These are phyloP conservation scores for Phytopythium sindhum DNA, from an alignment of 352 stramenopile genomes.

Conservation along the genomic window DNA sequence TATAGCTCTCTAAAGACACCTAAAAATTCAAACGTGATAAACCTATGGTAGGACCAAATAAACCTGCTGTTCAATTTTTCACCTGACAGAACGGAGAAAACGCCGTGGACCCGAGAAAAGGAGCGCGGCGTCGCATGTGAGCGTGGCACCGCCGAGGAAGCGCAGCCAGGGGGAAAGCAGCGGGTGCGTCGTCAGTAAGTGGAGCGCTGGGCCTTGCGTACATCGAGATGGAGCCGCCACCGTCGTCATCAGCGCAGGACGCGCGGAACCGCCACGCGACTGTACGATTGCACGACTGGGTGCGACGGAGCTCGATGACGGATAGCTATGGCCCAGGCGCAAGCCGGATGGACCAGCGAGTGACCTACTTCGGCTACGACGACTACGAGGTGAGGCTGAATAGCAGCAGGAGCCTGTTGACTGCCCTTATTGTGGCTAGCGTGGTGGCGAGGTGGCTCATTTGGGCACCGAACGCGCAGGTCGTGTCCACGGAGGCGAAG, in stretches of 20 bases:
- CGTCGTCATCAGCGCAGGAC: neutral
- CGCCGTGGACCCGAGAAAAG: neutral
- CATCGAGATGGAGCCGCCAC: neutral
- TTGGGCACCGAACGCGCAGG: slow-evolving; percentile 13
- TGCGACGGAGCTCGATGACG: neutral
- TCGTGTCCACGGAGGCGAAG: slow-evolving; percentile 57
- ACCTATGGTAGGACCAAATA: neutral
- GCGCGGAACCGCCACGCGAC: slow-evolving; percentile 5
- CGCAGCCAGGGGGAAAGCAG: no score
- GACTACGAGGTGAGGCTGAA: slow-evolving; percentile 6
- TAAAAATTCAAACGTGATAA: no score
- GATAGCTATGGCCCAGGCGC: neutral
- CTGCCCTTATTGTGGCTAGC: neutral
- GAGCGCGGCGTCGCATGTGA: no score
- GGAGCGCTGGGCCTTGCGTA: neutral
- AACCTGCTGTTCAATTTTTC: neutral
- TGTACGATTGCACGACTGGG: slow-evolving; percentile 5
- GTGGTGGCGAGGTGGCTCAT: neutral
- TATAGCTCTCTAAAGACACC: no score
- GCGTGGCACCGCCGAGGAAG: no score
- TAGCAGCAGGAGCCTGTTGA: neutral
- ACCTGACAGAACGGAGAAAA: no score
- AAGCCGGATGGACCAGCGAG: neutral
- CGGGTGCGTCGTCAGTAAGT: no score
- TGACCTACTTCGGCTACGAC: neutral